Base-by-base conservation (phyloP, 2,329 filamentous ascomycete species). In the Aspergillus flavus region DNA sequence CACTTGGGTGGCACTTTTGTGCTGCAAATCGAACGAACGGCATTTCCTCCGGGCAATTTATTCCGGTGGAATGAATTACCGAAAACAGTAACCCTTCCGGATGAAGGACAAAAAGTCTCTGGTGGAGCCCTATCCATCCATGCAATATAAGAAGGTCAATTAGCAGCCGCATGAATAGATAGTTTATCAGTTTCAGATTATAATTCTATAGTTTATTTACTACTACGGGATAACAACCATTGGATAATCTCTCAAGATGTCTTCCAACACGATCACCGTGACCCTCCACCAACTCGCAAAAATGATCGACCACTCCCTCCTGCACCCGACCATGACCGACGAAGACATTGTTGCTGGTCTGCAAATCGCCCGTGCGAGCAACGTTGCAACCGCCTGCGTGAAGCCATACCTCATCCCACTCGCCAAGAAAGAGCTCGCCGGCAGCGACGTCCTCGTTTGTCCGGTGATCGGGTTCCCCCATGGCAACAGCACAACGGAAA, bases 311-410 rank as follows among this genome's bases (percentile, higher is more conserved):
- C 86, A 88, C 73, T 87, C 85, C 14, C 81, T 89, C 19, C 80
- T 89, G 0, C 86, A 88, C 68, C 87, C 87, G 5, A 87, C 85
- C 58, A 82, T 89, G 80, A 87, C 86, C 9, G 86, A 88, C 69
- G 72, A 72, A 19, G 83, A 87, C 1, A 80, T 88, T 57, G 63
- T 79, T 1, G 69, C 76, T 0, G 86, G 86, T 4, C 80, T 88
- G 1, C 67, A 75, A 11, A 80, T 86, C 50, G 76, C 82, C 19
- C 81, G 78, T 58, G 75, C 80, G 19, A 78, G 84, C 74, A 73
- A 77, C 45, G 84, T 87, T 21, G 85, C 84, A 0, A 82, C 85
- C 0, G 86, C 84, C 26, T 88, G 86, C 71, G 72, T 88, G 28
- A 88, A 88, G 66, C 85, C 86, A 0, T 88, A 87, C 72, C 70